Evolutionary conservation across 2,329 filamentous ascomycete species (phyloP).

Genomic region (Aspergillus hiratsukae): DNA sequence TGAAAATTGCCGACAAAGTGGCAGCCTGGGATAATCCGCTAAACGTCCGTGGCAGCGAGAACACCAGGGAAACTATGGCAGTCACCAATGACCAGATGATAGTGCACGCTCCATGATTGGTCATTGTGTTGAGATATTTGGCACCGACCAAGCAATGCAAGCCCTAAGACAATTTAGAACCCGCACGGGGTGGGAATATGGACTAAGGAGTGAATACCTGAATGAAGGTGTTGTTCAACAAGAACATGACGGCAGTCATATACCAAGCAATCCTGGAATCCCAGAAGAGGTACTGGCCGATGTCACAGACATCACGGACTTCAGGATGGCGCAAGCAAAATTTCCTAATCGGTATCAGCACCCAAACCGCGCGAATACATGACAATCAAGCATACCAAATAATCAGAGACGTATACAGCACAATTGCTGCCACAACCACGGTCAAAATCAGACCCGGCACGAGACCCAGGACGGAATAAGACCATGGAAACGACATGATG

Average conservation of each 20-base stretch:
- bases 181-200: neutral
- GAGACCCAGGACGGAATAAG: conserved; percentile 80
- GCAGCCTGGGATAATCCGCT: conserved; percentile 73
- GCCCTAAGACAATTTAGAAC: conserved; percentile 44
- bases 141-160: conserved; percentile 80
- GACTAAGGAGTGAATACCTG: conserved; percentile 46
- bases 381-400: conserved; percentile 48
- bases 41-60: conserved; percentile 82
- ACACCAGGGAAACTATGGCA: conserved; percentile 69
- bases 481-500: conserved; percentile 96
- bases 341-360: conserved; percentile 56
- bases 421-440: conserved; percentile 67
- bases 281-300: conserved; percentile 94
- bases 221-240: conserved; percentile 92
- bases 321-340: conserved; percentile 90
- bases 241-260: conserved; percentile 75
- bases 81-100: conserved; percentile 74
- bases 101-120: conserved; percentile 66
- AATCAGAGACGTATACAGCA: conserved; percentile 75
- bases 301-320: conserved; percentile 86
- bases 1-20: conserved; percentile 76
- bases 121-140: conserved; percentile 88
- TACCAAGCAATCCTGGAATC: conserved; percentile 68
- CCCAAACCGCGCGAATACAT: conserved; percentile 4
- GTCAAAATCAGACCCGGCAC: conserved; percentile 84